These are phyloP conservation scores for Pichia nanzhaoensis DNA, from an alignment of 805 yeast species.

Conservation along the genomic window DNA sequence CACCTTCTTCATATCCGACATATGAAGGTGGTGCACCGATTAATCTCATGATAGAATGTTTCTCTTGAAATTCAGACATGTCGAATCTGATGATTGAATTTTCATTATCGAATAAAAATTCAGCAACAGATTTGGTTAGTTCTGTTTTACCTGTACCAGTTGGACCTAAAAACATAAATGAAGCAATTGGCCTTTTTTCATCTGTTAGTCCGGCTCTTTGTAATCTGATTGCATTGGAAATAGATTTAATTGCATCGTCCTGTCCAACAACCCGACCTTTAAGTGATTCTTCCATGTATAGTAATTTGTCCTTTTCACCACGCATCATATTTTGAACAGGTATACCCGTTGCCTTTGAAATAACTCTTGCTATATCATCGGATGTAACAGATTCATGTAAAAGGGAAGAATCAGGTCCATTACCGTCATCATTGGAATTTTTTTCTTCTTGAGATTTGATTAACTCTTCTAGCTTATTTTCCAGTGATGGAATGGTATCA, in stretches of 20 bases:
- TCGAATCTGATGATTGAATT: conserved; percentile 96
- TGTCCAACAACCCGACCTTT: conserved; percentile 89
- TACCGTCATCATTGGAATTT: conserved; percentile 66
- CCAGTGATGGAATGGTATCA: conserved; percentile 75
- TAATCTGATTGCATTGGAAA: conserved; percentile 88
- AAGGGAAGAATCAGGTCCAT: conserved; percentile 43
- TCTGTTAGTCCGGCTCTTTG: conserved; percentile 92
- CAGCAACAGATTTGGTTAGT: conserved; percentile 93
- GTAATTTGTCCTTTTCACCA: conserved; percentile 89
- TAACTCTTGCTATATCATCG: conserved; percentile 75
- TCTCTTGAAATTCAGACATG: conserved; percentile 93
- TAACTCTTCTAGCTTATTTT: conserved; percentile 48
- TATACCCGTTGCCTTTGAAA: conserved; percentile 93
- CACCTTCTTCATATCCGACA: conserved; percentile 97
- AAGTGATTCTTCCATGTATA: conserved; percentile 87
- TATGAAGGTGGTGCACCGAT: conserved; percentile 97
- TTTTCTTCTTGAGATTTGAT: conserved; percentile 47
- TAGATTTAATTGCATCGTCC: conserved; percentile 91
- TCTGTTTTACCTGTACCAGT: conserved; percentile 99
- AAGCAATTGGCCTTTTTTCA: conserved; percentile 87
- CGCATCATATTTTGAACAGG: conserved; percentile 93
- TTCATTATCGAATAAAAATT: conserved; percentile 92
- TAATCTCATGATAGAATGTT: conserved; percentile 90
- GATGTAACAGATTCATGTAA: conserved; percentile 86
- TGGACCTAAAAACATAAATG: conserved; percentile 88